These are phyloP conservation scores for Leccinum holopus DNA, from an alignment of 1,284 basidiomycete species.

Conservation along the genomic window DNA sequence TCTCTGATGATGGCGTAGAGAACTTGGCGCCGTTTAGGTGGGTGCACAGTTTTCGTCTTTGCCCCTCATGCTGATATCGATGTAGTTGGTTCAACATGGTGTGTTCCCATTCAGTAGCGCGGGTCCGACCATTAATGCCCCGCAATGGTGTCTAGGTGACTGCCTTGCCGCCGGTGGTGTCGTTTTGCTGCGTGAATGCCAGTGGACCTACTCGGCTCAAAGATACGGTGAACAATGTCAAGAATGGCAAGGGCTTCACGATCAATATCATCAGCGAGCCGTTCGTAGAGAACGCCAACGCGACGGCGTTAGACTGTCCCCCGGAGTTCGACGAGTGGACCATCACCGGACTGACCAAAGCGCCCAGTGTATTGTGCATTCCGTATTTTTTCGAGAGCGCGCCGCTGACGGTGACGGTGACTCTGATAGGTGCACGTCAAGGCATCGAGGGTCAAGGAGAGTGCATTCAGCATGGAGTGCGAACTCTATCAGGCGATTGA, in stretches of 20 bases:
- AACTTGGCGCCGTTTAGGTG: conserved; percentile 65
- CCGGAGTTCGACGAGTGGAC: conserved; percentile 62
- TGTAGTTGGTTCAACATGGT: conserved; percentile 49
- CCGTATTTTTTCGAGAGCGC: not conserved
- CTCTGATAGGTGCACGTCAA: conserved; percentile 47
- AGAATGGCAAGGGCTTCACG: conserved; percentile 57
- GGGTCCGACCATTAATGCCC: not conserved
- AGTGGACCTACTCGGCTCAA: conserved; percentile 35
- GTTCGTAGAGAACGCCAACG: conserved; percentile 65
- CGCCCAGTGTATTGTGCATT: conserved; percentile 43
- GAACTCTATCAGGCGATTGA: conserved; percentile 50
- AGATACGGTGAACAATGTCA: conserved; percentile 63
- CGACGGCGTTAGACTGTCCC: conserved; percentile 58
- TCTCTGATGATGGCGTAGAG: conserved; percentile 47
- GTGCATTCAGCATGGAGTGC: conserved; percentile 72
- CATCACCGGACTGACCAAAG: conserved; percentile 62
- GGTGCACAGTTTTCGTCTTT: conserved; percentile 1
- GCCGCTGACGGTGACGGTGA: not conserved
- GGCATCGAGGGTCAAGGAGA: conserved; percentile 66
- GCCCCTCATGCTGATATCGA: conserved; percentile 1
- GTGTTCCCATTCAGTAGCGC: not conserved
- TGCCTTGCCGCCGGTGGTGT: conserved; percentile 56
- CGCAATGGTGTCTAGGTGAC: conserved; percentile 36
- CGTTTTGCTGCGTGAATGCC: conserved; percentile 45
- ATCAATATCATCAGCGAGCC: conserved; percentile 74